These are phyloP conservation scores for Volutella citrinella DNA, from an alignment of 2,329 filamentous ascomycete genomes.

Conservation along the genomic window DNA sequence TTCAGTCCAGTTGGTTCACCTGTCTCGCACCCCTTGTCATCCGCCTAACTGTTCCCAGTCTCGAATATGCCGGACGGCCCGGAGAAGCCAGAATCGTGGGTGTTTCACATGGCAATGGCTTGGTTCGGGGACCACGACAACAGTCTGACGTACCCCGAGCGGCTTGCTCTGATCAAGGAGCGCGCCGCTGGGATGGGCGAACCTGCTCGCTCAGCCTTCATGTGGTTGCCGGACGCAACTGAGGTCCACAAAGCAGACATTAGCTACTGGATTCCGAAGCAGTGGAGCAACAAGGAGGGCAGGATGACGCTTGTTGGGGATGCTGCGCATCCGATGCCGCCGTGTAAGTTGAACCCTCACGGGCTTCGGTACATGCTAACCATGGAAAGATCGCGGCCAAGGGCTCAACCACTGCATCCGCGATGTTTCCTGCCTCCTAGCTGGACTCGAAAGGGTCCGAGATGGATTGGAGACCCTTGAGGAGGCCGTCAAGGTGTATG, in stretches of 20 bases:
- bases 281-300: constrained; percentile 16
- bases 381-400: constrained; percentile 15
- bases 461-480: constrained; percentile 2
- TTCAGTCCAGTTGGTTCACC: constrained; percentile 17
- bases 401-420: constrained; percentile 22
- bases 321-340: constrained; percentile 22
- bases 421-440: constrained; percentile 14
- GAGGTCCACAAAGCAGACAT: constrained; percentile 22
- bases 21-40: too few species aligned
- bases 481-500: constrained; percentile 10
- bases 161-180: constrained; percentile 19
- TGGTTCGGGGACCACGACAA: constrained; percentile 17
- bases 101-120: constrained; percentile 24
- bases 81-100: constrained; percentile 18
- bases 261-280: constrained; percentile 19
- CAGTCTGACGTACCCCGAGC: constrained; percentile 13
- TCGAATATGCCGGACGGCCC: constrained; percentile 20
- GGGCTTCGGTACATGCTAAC: too few species aligned
- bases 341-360: constrained; percentile 11
- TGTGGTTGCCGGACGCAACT: constrained; percentile 19
- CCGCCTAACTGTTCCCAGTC: constrained; percentile 4
- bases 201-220: constrained; percentile 17
- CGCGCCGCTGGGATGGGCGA: constrained; percentile 16
- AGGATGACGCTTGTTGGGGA: constrained; percentile 19
- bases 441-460: constrained; percentile 5